Percentiles rank a stretch among this genome's conserved stretches.
Conservation (phyloP, 495 filamentous ascomycete genomes). For the Aspergillus conjunctus region DNA sequence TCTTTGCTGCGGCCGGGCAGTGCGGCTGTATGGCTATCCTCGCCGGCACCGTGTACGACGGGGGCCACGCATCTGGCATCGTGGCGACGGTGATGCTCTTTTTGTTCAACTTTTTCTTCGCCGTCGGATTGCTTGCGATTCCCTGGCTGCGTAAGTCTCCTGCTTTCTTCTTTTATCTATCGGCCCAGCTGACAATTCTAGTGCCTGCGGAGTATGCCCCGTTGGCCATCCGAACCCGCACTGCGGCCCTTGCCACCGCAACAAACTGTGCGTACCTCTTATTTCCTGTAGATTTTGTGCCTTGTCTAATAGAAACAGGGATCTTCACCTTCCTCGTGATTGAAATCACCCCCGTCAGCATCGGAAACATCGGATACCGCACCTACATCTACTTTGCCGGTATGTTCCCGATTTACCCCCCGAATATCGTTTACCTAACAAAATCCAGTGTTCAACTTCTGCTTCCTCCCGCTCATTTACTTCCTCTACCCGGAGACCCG, state of each 20-base stretch:
- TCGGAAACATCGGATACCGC: conserved; percentile 39
- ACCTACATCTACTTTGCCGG: conserved; percentile 53
- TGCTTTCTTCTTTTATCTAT: neutral
- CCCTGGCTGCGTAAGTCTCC: conserved; percentile 38
- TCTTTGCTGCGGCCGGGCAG: conserved; percentile 55
- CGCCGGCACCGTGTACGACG: conserved; percentile 35
- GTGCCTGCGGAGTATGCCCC: conserved; percentile 41
- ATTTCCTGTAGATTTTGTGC: neutral
- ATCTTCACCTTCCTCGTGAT: conserved; percentile 45
- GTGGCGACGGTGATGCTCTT: conserved; percentile 41
- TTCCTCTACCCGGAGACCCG: conserved; percentile 73
- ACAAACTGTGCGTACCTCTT: conserved; percentile 34
- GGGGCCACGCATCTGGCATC: conserved; percentile 32
- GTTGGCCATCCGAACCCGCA: conserved; percentile 38
- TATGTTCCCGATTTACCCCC: conserved; percentile 14
- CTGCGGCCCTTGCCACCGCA: conserved; percentile 37
- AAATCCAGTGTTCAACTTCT: conserved; percentile 66
- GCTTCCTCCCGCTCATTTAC: conserved; percentile 72
- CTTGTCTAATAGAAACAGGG: conserved; percentile 25
- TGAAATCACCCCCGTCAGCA: conserved; percentile 45
- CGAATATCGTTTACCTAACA: conserved; percentile 20
- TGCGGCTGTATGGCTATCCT: conserved; percentile 48
- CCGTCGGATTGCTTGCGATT: conserved; percentile 35
- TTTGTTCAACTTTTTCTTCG: conserved; percentile 44
- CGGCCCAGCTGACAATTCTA: conserved; percentile 12